Evolutionary conservation across 805 yeast species (phyloP).

Genomic region (Candida tibetensis): DNA sequence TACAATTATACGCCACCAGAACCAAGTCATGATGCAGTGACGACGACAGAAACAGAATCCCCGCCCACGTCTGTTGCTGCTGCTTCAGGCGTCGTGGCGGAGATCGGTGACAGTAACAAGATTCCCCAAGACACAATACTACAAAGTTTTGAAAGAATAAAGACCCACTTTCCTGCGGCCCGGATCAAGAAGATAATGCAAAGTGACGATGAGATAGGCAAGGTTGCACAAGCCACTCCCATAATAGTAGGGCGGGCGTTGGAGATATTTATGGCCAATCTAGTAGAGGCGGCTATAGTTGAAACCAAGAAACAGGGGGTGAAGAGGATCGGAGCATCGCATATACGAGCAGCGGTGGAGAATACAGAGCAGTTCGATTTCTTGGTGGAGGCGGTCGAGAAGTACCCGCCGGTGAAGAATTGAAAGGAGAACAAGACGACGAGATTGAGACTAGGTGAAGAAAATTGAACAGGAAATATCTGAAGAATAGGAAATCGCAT

Average conservation of each 20-base stretch:
- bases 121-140: conserved; percentile 33
- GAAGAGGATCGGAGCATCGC: conserved; percentile 78
- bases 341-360: conserved; percentile 79
- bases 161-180: conserved; percentile 88
- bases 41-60: conserved; percentile 1
- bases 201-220: conserved; percentile 96
- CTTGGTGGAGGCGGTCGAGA: conserved; percentile 69
- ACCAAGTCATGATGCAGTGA: conserved; percentile 4
- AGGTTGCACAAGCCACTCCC: conserved; percentile 98
- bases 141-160: conserved; percentile 48
- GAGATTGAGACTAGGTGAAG: too few relatives aligned
- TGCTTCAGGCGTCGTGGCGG: conserved; percentile 1
- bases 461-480: too few relatives aligned
- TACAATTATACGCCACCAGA: conserved; percentile 10
- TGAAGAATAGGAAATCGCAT: too few relatives aligned
- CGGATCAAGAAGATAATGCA: conserved; percentile 96
- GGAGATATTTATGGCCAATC: conserved; percentile 84
- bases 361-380: conserved; percentile 91
- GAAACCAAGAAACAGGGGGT: conserved; percentile 75
- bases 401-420: conserved; percentile 48
- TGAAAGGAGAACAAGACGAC: conserved; percentile 2
- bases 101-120: conserved; percentile 7
- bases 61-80: background rate
- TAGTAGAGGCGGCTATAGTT: conserved; percentile 78
- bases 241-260: conserved; percentile 95